These are phyloP conservation scores for Phanerochaete sordida DNA, from an alignment of 768 basidiomycete genomes.

Conservation along the genomic window DNA sequence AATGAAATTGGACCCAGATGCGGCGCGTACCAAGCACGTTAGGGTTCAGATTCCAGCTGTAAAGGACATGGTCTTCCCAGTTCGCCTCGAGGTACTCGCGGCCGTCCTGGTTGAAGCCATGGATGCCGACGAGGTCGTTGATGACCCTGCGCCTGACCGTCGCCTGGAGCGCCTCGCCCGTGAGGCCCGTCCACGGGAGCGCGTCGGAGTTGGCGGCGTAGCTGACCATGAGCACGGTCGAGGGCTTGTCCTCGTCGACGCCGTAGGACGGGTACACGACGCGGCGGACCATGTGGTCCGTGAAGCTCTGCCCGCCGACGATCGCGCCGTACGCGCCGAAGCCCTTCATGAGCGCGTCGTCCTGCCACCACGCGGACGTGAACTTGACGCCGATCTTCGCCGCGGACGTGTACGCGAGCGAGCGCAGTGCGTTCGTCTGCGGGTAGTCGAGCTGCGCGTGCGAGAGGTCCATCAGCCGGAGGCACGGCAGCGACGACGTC, in stretches of 20 bases:
- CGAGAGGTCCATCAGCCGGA: conserved; percentile 31
- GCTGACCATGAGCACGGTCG: conserved; percentile 21
- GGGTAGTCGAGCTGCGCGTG: conserved; percentile 12
- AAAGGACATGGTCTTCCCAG: conserved; percentile 21
- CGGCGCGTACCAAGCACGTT: conserved; percentile 29
- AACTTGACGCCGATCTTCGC: conserved; percentile 44
- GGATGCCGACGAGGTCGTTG: conserved; percentile 4
- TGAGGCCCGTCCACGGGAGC: conserved; percentile 24
- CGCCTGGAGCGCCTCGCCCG: background rate
- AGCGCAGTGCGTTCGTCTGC: conserved; percentile 32
- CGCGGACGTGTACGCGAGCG: conserved; percentile 33
- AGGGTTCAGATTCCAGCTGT: conserved; percentile 33
- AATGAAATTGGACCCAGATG: background rate
- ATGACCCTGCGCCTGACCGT: background rate
- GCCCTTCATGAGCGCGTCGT: conserved; percentile 12
- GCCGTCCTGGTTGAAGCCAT: background rate
- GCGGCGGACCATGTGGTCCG: conserved; percentile 30
- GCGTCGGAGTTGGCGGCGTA: conserved; percentile 30
- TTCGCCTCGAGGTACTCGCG: background rate
- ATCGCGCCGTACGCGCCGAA: conserved; percentile 3
- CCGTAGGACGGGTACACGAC: conserved; percentile 40
- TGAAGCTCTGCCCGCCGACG: conserved; percentile 30
- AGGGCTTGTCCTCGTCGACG: conserved; percentile 8
- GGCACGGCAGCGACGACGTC: conserved; percentile 35
- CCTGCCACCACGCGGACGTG: conserved; percentile 40